Evolutionary conservation across 768 basidiomycete genomes (phyloP).

Genomic region (Kondoa malvinella): DNA sequence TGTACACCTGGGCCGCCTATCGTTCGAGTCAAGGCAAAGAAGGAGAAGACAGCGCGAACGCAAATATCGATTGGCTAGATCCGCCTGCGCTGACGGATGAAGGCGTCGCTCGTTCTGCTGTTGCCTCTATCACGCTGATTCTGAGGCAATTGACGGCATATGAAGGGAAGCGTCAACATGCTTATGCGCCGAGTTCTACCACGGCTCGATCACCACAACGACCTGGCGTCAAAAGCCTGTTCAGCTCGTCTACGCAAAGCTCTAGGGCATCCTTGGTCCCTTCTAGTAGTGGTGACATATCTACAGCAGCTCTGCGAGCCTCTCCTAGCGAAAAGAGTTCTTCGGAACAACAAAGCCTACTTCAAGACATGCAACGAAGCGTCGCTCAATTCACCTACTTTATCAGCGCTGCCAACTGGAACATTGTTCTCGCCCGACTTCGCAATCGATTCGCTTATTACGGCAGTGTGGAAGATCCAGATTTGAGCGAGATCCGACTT

Average conservation of each 20-base stretch:
- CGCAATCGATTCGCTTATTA: background rate
- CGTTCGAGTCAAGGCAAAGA: background rate
- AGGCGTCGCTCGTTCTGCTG: background rate
- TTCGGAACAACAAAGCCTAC: background rate
- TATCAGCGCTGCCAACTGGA: background rate
- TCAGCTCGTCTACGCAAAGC: background rate
- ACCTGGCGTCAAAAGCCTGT: background rate
- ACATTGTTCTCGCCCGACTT: background rate
- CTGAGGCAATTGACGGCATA: background rate
- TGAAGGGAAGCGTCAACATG: background rate
- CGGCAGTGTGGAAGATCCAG: background rate
- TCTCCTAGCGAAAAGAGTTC: background rate
- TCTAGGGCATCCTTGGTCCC: too few relatives aligned
- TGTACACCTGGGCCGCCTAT: background rate
- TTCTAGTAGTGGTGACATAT: too few relatives aligned
- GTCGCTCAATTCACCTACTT: background rate
- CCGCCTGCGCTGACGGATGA: background rate
- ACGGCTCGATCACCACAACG: background rate
- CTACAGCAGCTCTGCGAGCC: too few relatives aligned
- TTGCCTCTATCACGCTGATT: background rate
- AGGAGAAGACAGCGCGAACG: background rate
- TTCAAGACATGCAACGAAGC: background rate
- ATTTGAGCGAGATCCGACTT: background rate
- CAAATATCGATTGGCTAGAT: background rate
- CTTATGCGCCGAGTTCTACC: background rate